These are phyloP conservation scores for Tremellales sp. DNA, from an alignment of 1,284 basidiomycete species.

Conservation along the genomic window DNA sequence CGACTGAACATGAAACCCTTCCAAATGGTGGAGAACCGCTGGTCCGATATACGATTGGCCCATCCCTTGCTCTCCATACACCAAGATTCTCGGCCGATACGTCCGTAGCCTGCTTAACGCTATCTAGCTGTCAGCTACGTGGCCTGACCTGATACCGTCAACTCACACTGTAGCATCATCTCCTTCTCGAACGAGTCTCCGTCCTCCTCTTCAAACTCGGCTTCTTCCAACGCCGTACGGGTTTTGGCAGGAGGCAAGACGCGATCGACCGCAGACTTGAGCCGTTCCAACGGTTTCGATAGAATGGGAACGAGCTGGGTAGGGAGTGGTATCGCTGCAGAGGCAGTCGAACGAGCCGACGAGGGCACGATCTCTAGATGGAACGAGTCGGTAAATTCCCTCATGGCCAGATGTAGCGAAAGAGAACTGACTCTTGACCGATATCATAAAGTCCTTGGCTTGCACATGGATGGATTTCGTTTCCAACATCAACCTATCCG, in stretches of 20 bases:
- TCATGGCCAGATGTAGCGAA: slow-evolving; percentile 7
- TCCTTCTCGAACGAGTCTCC: slow-evolving; percentile 75
- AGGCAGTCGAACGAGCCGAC: slow-evolving; percentile 83
- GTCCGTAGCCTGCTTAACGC: slow-evolving; percentile 88
- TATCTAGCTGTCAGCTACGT: slow-evolving; percentile 47
- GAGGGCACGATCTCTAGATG: slow-evolving; percentile 81
- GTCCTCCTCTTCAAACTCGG: slow-evolving; percentile 75
- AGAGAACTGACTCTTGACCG: slow-evolving; percentile 75
- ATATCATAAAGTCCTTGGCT: slow-evolving; percentile 94
- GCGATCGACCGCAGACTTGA: slow-evolving; percentile 65
- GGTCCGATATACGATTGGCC: slow-evolving; percentile 87
- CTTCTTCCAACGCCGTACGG: slow-evolving; percentile 82
- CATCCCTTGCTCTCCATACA: slow-evolving; percentile 81
- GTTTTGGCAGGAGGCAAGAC: slow-evolving; percentile 71
- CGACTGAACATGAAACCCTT: slow-evolving; percentile 93
- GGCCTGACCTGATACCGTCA: not conserved
- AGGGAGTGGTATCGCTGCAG: slow-evolving; percentile 79
- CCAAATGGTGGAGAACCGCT: slow-evolving; percentile 86
- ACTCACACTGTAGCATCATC: slow-evolving; percentile 77
- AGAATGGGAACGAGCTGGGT: slow-evolving; percentile 81
- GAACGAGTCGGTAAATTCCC: slow-evolving; percentile 4
- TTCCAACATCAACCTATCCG: slow-evolving; percentile 77
- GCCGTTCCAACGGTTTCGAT: slow-evolving; percentile 61
- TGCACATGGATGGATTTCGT: slow-evolving; percentile 82
- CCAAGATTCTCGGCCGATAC: slow-evolving; percentile 81